Evolutionary conservation across 192 early-diverging fungal species (phyloP), one percentile per base, ranked within the genome.

Genomic region (Podila epigama): DNA sequence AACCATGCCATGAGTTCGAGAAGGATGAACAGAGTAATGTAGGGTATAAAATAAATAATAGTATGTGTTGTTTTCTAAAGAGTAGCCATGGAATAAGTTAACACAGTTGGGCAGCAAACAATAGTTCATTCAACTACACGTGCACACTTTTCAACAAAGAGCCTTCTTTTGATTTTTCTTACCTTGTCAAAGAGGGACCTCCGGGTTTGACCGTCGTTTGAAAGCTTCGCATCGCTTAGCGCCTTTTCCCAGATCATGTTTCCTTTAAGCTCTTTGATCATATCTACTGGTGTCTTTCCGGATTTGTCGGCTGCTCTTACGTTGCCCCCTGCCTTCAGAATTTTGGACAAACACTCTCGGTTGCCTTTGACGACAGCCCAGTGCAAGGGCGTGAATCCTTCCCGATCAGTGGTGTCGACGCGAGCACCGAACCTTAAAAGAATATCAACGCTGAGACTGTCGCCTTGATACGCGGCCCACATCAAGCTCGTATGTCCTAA

Each of bases 401-500:
- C 86, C 36, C 82, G 75, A 73, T 98, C 96, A 37, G 71, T 80
- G 20, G 87, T 79, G 34, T 92, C 85, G 16, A 96, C 64, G 5
- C 75, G 84, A 5, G 96, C 94, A 16, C 90, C 91, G 31, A 88
- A 75, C 28, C 83, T 81, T 28, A 98, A 58, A 31, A 98, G 79
- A 34, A 92, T 81, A 52, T 90, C 85, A 10, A 94, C 83, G 31
- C 88, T 86, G 27, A 88, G 63, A 33, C 89, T 84, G 75, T 94
- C 92, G 2, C 91, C 92, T 73, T 95, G 92, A 71, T 97, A 98
- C 1, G 92, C 91, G 1, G 93, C 90, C 97, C 97, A 99, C 94
- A 97, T 97, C 28, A 99, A 82, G 50, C 93, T 84, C 13, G 97
- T 99, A 34, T 94, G 88, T 31, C 91, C 91, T 54, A 93, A 83